Conservation (phyloP, 371 early-diverging fungal species). For the Mortierella sp. region DNA sequence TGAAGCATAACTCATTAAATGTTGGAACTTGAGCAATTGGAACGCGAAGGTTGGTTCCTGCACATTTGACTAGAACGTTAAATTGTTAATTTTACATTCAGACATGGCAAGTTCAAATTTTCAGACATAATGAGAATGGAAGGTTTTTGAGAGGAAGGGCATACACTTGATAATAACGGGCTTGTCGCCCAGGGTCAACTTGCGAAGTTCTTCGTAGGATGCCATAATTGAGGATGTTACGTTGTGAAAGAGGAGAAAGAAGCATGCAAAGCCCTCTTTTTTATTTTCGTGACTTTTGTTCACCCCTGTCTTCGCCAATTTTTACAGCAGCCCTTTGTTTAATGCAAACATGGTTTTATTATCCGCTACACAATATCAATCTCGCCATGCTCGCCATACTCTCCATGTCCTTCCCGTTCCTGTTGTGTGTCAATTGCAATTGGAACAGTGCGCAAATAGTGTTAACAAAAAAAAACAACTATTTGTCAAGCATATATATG, state of each 20-base stretch:
- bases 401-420: constrained; percentile 41
- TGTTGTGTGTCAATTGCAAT: background rate
- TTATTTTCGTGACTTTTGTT: background rate
- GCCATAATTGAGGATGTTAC: constrained; percentile 27
- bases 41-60: constrained; percentile 59
- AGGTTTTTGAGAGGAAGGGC: background rate
- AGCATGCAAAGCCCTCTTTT: background rate
- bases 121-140: background rate
- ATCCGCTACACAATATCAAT: constrained; percentile 18
- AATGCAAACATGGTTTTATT: background rate
- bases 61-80: constrained; percentile 41
- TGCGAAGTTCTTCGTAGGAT: constrained; percentile 52
- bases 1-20: constrained; percentile 70
- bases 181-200: constrained; percentile 52
- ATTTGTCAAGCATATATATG: background rate
- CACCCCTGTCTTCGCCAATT: background rate
- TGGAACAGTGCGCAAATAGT: background rate
- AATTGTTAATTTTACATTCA: background rate
- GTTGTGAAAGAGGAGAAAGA: background rate
- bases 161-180: constrained; percentile 55
- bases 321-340: background rate
- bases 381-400: constrained; percentile 35
- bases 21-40: constrained; percentile 69
- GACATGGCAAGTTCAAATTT: background rate
- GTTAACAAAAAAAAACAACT: constrained; percentile 6